phyloP scores from a whole-genome alignment of 2,329 filamentous ascomycete genomes.

The Boeremia lycopersici region DNA sequence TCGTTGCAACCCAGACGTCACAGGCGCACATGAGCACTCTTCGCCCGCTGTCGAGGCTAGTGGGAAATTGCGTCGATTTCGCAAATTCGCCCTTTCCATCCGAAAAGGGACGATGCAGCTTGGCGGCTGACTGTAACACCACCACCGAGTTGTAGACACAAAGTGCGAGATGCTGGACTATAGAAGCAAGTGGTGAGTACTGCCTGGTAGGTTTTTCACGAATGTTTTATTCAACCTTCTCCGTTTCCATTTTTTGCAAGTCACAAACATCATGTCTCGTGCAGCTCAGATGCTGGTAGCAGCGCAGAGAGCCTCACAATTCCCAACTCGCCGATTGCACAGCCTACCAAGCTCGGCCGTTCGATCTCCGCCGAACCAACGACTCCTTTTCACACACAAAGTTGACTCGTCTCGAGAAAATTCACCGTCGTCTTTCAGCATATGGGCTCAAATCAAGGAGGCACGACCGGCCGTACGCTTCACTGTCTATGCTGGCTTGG shows the following conservation, averaged over 20 bases:
- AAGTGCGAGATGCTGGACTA: constrained; percentile 12
- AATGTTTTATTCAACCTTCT: background rate
- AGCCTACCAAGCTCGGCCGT: constrained; percentile 4
- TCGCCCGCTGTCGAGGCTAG: constrained; percentile 11
- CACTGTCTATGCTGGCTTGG: constrained; percentile 33
- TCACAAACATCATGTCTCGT: background rate
- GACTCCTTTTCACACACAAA: constrained; percentile 4
- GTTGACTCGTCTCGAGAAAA: background rate
- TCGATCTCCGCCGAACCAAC: background rate
- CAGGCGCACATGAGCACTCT: constrained; percentile 14
- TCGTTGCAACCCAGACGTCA: constrained; percentile 22
- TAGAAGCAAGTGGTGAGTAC: constrained; percentile 4
- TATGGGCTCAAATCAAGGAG: constrained; percentile 24
- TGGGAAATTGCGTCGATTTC: constrained; percentile 32
- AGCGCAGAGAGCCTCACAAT: constrained; percentile 16
- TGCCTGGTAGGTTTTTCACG: background rate
- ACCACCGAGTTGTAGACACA: constrained; percentile 9
- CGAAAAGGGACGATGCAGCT: constrained; percentile 28
- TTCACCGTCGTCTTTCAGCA: constrained; percentile 13
- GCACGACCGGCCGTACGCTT: constrained; percentile 26
- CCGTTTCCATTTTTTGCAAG: background rate
- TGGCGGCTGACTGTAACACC: constrained; percentile 22
- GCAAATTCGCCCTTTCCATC: constrained; percentile 28
- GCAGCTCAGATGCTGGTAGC: constrained; percentile 11
- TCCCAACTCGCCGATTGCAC: constrained; percentile 7